Conservation (phyloP, 768 basidiomycete species). For the Imleria badia region DNA sequence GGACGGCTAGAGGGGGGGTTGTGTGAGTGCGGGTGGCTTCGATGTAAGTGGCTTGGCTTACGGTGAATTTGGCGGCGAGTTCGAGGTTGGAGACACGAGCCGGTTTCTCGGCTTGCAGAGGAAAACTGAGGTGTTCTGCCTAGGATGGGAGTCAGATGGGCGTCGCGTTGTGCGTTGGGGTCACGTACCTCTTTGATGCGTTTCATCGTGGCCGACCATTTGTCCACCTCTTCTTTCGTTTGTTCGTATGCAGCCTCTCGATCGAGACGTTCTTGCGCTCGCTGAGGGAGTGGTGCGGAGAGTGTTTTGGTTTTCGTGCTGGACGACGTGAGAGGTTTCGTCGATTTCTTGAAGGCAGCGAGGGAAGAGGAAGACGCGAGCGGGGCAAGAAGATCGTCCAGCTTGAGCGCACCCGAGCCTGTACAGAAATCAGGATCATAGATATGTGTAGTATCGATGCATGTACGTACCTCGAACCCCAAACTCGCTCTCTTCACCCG, state of each 20-base stretch:
- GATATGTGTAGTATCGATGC: neutral
- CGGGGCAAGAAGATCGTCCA: conserved; percentile 77
- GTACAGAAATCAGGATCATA: neutral
- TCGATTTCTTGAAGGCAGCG: conserved; percentile 65
- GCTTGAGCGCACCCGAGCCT: conserved; percentile 49
- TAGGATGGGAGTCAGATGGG: conserved; percentile 29
- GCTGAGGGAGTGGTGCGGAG: conserved; percentile 80
- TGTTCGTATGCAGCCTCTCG: conserved; percentile 93
- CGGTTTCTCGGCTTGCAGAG: conserved; percentile 63
- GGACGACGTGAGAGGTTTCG: conserved; percentile 58
- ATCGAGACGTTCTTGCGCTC: conserved; percentile 86
- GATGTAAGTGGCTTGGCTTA: too few species aligned
- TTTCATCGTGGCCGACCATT: conserved; percentile 93
- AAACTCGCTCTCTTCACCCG: conserved; percentile 82
- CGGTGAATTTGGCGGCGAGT: conserved; percentile 83
- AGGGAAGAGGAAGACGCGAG: conserved; percentile 59
- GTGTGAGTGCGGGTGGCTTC: too few species aligned
- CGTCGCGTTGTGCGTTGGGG: neutral
- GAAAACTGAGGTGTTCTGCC: conserved; percentile 88
- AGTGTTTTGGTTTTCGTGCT: conserved; percentile 60
- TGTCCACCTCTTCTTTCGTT: conserved; percentile 88
- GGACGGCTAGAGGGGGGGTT: conserved; percentile 60
- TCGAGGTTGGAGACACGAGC: conserved; percentile 68
- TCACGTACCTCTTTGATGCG: conserved; percentile 75
- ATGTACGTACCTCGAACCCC: conserved; percentile 48